Conservation (phyloP, 2,329 filamentous ascomycete genomes). For the Diaporthe nobilis region DNA sequence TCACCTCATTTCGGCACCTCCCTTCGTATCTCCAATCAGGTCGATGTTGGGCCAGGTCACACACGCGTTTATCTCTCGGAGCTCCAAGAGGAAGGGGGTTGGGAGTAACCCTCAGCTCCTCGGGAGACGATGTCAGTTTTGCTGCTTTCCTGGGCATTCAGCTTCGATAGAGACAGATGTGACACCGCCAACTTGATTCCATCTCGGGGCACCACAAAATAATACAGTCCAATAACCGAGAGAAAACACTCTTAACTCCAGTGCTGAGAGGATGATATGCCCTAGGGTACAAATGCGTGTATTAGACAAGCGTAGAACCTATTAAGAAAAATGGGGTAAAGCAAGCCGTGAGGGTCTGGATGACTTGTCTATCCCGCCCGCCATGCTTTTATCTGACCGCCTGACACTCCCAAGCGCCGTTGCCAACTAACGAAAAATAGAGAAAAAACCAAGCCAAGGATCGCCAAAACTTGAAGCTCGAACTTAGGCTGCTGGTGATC, state of each 20-base stretch:
- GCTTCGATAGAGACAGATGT: too few species aligned
- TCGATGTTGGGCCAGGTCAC: neutral
- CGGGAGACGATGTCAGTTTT: neutral
- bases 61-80: neutral
- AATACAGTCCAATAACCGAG: neutral
- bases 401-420: constrained; percentile 13
- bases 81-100: neutral
- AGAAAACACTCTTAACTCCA: neutral
- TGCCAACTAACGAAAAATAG: neutral
- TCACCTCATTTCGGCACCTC: neutral
- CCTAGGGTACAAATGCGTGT: neutral
- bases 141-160: neutral
- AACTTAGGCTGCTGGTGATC: neutral
- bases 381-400: neutral
- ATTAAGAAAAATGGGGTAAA: neutral
- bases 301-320: constrained; percentile 7
- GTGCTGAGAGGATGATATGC: neutral
- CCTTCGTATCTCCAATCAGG: neutral
- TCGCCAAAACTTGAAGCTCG: neutral
- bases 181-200: neutral
- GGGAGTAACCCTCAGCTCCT: neutral
- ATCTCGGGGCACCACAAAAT: neutral
- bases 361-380: constrained; percentile 24
- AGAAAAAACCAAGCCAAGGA: neutral
- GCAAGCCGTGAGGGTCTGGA: constrained; percentile 4